Base-by-base conservation (phyloP, 345 rosid genomes). In the Brassica nigra region DNA sequence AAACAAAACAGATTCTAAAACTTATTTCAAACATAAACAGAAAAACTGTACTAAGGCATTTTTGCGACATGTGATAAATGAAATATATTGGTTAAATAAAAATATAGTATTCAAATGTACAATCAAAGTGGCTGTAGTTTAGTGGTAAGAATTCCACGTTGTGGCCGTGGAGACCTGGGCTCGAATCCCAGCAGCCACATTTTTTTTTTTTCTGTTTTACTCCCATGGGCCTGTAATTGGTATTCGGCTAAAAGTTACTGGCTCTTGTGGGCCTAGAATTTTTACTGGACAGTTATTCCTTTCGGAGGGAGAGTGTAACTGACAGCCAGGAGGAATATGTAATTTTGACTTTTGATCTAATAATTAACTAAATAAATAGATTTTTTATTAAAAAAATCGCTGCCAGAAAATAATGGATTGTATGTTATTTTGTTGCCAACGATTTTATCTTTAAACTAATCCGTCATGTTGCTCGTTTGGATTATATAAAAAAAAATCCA, bases 101-200 rank as follows among this genome's bases (percentile, higher is more conserved):
- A 0, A 1, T 23, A 1, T 23, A 23, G 27, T 23, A 23, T 23
- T 23, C 27, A 23, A 23, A 23, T 23, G 1, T 23, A 23, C 27
- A 23, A 23, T 23, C 27, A 23, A 23, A 23, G 66, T 87, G 89
- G 88, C 89, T 88, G 93, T 89, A 89, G 90, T 86, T 85, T 89
- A 91, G 96, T 85, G 92, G 96, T 89, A 20, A 89, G 91, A 86
- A 91, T 84, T 83, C 89, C 85, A 89, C 89, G 90, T 89, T 86
- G 93, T 88, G 93, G 90, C 93, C 93, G 92, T 89, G 88, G 90
- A 81, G 91, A 89, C 90, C 93, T 85, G 89, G 90, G 96, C 93
- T 91, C 89, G 91, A 91, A 85, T 89, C 90, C 96, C 87, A 89
- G 89, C 91, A 88, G 91, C 90, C 90, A 88, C 93, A 88, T 0